These are phyloP conservation scores for Lobulomyces angularis DNA, from an alignment of 192 early-diverging fungal genomes.

Conservation along the genomic window DNA sequence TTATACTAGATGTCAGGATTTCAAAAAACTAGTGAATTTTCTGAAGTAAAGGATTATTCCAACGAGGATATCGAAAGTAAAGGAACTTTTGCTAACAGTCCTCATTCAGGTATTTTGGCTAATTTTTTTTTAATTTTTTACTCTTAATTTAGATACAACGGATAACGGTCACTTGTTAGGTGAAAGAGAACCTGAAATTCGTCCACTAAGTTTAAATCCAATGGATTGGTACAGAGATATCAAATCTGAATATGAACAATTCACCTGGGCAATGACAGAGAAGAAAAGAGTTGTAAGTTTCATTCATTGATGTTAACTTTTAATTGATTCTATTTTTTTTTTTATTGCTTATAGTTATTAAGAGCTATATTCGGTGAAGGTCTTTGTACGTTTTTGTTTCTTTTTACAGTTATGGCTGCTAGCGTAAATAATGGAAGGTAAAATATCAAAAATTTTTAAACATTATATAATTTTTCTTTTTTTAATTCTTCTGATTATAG, in stretches of 20 bases:
- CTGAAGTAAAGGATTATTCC: no score
- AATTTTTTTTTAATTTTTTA: no score
- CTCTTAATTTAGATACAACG: no score
- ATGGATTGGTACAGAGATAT: constrained; percentile 35
- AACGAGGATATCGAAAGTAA: no score
- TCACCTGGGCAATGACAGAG: constrained; percentile 35
- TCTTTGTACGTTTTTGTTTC: constrained; percentile 45
- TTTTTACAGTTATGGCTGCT: constrained; percentile 41
- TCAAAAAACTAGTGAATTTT: no score
- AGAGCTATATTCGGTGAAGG: constrained; percentile 46
- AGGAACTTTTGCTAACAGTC: no score
- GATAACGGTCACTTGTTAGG: no score
- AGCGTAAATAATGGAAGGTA: constrained; percentile 41
- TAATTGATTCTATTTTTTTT: neutral
- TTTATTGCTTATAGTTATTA: constrained; percentile 23
- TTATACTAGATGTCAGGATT: no score
- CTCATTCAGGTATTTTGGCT: no score
- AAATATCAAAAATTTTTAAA: no score
- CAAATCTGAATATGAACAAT: constrained; percentile 26
- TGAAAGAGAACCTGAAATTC: no score
- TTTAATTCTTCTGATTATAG: no score
- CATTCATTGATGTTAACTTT: neutral
- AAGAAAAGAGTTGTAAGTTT: constrained; percentile 38
- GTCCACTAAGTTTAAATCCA: constrained; percentile 42
- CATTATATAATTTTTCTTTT: neutral